These are phyloP conservation scores for Neoboletus subvelutipes DNA, from an alignment of 768 basidiomycete genomes.

Conservation along the genomic window DNA sequence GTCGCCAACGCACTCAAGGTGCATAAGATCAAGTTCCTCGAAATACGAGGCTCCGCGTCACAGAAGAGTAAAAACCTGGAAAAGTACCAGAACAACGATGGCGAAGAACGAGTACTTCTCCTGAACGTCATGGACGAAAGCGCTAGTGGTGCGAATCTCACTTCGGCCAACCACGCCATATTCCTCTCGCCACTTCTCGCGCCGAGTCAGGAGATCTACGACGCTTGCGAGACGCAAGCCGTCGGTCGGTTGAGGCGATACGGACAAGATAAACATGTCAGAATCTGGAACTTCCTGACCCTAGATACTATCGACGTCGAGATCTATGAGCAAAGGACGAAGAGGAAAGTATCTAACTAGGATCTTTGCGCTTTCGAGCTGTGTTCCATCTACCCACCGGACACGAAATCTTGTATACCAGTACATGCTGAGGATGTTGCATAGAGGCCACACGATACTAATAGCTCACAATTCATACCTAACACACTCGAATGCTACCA, in stretches of 20 bases:
- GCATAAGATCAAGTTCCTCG: slow-evolving; percentile 71
- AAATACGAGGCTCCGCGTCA: slow-evolving; percentile 77
- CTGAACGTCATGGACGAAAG: slow-evolving; percentile 94
- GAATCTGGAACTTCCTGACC: slow-evolving; percentile 84
- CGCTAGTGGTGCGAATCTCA: slow-evolving; percentile 91
- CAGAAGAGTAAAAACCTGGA: slow-evolving; percentile 81
- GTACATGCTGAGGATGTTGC: background rate
- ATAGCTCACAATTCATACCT: background rate
- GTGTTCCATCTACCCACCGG: slow-evolving; percentile 3
- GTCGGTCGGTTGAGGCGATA: slow-evolving; percentile 82
- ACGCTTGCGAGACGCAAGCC: slow-evolving; percentile 80
- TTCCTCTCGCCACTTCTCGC: slow-evolving; percentile 92
- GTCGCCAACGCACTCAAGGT: slow-evolving; percentile 77
- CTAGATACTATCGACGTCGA: slow-evolving; percentile 85
- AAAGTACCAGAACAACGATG: slow-evolving; percentile 79
- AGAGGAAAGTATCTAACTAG: slow-evolving; percentile 29
- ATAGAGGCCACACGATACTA: background rate
- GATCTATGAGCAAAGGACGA: slow-evolving; percentile 59
- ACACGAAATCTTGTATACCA: slow-evolving; percentile 15
- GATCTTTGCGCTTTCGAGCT: background rate
- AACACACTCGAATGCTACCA: background rate
- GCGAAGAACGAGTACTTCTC: slow-evolving; percentile 76
- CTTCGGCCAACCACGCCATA: slow-evolving; percentile 90
- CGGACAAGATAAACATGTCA: slow-evolving; percentile 78
- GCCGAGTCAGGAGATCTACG: slow-evolving; percentile 78